A percentile compares a stretch with the other conserved stretches of the same genome.
Conservation (phyloP, 164 flowering plant genomes). For the Aristolochia contorta region DNA sequence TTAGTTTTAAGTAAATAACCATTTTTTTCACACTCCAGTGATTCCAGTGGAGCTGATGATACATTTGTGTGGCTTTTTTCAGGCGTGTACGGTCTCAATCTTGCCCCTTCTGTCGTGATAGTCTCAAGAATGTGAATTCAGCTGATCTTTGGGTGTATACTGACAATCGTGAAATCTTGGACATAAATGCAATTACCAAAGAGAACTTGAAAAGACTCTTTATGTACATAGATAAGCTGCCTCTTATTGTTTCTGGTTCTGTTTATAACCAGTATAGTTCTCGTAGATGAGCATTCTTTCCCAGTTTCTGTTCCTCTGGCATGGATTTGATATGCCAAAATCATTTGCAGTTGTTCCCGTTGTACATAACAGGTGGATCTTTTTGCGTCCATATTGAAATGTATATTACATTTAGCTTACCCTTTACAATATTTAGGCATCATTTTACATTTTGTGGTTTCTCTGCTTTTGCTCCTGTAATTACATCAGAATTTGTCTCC, state of each 20-base stretch:
- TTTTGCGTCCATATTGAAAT: too few species aligned
- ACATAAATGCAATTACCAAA: constrained; percentile 36
- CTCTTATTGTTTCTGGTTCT: constrained; percentile 57
- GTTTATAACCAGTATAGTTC: constrained; percentile 38
- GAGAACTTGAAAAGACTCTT: constrained; percentile 65
- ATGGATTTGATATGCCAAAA: too few species aligned
- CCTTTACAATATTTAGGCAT: too few species aligned
- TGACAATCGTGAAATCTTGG: constrained; percentile 36
- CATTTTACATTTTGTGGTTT: too few species aligned
- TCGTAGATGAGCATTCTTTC: constrained; percentile 5
- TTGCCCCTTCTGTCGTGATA: constrained; percentile 85
- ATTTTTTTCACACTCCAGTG: neutral
- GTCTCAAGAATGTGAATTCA: constrained; percentile 65
- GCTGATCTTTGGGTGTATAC: constrained; percentile 80
- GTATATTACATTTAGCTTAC: too few species aligned
- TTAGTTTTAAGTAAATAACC: neutral
- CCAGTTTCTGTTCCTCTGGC: too few species aligned
- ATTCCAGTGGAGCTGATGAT: neutral
- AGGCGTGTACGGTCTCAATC: constrained; percentile 80
- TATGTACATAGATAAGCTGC: constrained; percentile 66
- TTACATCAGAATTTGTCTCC: too few species aligned
- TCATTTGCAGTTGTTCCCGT: too few species aligned
- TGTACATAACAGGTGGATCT: too few species aligned
- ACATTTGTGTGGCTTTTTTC: constrained; percentile 9
- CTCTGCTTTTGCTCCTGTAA: too few species aligned